Evolutionary conservation across 2,329 filamentous ascomycete species (phyloP), one percentile per base, ranked within the genome.

Genomic region (Fusarium nisikadoi): DNA sequence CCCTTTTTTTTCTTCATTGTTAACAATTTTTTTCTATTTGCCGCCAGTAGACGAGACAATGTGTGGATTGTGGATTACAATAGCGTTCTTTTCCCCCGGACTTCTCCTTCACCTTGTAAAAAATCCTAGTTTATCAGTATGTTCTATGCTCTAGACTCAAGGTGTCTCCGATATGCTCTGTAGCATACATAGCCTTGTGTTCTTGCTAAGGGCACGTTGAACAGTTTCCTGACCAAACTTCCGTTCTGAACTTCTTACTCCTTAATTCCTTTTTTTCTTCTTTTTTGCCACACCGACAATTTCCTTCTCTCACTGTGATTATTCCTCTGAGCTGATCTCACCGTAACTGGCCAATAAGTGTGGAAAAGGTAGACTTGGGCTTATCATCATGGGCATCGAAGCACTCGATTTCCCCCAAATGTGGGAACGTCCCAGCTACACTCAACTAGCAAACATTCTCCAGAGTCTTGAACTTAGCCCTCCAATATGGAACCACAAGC

Each of bases 381-480:
- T 62, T 42, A 27, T 38, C 42, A 69, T 42, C 27, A 82, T 81
- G 80, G 77, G 75, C 29, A 71, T 81, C 36, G 78, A 71, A 54
- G 82, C 58, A 76, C 82, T 62, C 81, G 93, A 95, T 78, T 88
- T 97, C 31, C 94, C 94, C n/a, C 93, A 94, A 77, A 86, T 95
- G 70, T 94, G 94, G 87, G 89, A 92, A 76, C 92, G 89, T 77
- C 95, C 95, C 11, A 85, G 90, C 25, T 91, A 89, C 65, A 82
- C 85, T 36, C 85, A 87, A 8, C 86, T 98, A 49, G 82, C 94
- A 54, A 82, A 86, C 31, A 89, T 89, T 31, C 88, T 98, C n/a
- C 82, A 88, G 38, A 83, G 89, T 33, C 86, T 97, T 39, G 87
- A 89, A 65, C 83, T 92, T 39, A 86, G 89, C 60, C 93, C 93